These are phyloP conservation scores for Colletotrichum sp. DNA, from an alignment of 2,329 filamentous ascomycete genomes.

Conservation along the genomic window DNA sequence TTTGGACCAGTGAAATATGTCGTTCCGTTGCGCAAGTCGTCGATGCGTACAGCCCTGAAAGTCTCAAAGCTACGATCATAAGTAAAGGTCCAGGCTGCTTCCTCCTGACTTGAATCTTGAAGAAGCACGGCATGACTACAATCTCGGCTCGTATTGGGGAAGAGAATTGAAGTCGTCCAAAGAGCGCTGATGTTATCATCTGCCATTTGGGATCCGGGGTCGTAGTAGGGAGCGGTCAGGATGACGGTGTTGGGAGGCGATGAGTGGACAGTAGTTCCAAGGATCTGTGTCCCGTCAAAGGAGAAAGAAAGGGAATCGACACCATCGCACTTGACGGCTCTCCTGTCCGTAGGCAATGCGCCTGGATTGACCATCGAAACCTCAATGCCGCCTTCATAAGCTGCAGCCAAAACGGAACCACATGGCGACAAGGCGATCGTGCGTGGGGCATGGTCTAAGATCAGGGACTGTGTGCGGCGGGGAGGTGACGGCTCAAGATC, in stretches of 20 bases:
- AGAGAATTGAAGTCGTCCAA: slow-evolving; percentile 87
- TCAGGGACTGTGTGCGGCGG: slow-evolving; percentile 74
- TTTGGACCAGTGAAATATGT: slow-evolving; percentile 80
- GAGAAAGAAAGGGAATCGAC: slow-evolving; percentile 80
- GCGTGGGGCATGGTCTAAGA: slow-evolving; percentile 78
- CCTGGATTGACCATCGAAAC: slow-evolving; percentile 75
- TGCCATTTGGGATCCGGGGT: slow-evolving; percentile 69
- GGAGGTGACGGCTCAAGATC: slow-evolving; percentile 69
- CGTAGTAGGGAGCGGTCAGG: slow-evolving; percentile 80
- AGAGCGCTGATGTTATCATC: slow-evolving; percentile 75
- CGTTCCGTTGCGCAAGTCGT: slow-evolving; percentile 76
- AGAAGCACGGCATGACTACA: slow-evolving; percentile 80
- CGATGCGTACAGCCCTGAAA: slow-evolving; percentile 77
- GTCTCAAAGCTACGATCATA: slow-evolving; percentile 80
- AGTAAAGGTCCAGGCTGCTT: slow-evolving; percentile 78
- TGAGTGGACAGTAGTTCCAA: slow-evolving; percentile 74
- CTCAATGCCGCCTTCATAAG: slow-evolving; percentile 89
- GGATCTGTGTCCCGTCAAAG: slow-evolving; percentile 76
- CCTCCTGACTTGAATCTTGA: slow-evolving; percentile 63
- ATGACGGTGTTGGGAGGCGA: slow-evolving; percentile 74
- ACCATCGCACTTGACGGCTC: slow-evolving; percentile 79
- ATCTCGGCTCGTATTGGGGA: slow-evolving; percentile 79
- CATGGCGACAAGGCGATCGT: slow-evolving; percentile 83
- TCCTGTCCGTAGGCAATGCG: slow-evolving; percentile 68
- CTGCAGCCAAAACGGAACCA: slow-evolving; percentile 81